These are phyloP conservation scores for Eucalyptus sp. DNA, from an alignment of 345 rosid genomes.

Conservation along the genomic window DNA sequence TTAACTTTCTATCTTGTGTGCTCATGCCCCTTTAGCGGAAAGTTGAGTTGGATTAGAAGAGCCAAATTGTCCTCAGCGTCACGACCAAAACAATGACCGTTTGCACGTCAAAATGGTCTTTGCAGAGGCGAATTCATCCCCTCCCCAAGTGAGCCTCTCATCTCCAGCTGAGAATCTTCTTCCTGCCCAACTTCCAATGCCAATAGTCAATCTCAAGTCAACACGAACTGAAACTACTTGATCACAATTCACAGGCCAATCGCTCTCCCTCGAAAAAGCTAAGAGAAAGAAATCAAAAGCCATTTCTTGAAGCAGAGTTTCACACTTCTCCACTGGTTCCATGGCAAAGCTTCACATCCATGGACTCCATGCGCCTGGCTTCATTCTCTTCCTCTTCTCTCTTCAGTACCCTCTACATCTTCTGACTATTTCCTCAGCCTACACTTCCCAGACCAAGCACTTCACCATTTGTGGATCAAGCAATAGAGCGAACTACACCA, in stretches of 20 bases:
- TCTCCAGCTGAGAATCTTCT: neutral
- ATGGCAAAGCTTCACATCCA: neutral
- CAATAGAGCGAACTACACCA: neutral
- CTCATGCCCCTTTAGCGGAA: neutral
- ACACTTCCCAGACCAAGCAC: neutral
- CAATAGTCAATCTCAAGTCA: neutral
- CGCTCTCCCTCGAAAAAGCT: neutral
- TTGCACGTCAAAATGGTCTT: neutral
- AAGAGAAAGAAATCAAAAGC: neutral
- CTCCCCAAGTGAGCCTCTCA: neutral
- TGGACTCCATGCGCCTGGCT: neutral
- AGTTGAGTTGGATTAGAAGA: neutral
- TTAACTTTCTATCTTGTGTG: neutral
- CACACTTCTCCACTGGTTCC: neutral
- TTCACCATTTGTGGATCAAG: slow-evolving; percentile 18
- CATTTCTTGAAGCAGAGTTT: neutral
- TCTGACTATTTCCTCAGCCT: neutral
- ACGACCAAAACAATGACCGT: neutral
- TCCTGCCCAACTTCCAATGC: neutral
- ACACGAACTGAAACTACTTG: neutral
- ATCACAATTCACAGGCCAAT: neutral
- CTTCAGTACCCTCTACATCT: neutral
- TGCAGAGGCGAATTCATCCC: neutral
- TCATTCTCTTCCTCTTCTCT: neutral
- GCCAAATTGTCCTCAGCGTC: neutral